Evolutionary conservation across 371 early-diverging fungal genomes (phyloP), one percentile per base, ranked within the genome.

Genomic region (Mortierella sp.): DNA sequence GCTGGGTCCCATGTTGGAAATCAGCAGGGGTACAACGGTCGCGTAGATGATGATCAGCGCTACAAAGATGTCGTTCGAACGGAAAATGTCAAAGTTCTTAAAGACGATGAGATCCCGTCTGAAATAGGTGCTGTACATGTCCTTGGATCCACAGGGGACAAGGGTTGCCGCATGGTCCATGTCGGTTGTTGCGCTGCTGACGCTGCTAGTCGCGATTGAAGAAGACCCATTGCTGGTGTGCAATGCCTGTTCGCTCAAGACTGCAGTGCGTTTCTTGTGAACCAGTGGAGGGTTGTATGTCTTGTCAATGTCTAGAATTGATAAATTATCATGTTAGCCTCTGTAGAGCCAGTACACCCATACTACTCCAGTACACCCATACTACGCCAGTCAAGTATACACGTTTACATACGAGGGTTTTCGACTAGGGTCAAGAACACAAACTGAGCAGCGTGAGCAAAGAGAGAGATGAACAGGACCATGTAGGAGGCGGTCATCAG

Each of bases 381-480:
- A 43, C 46, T 34, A 61, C 71, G 14, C 0, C 26, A 59, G 26
- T 21, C 40, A 31, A 10, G 10, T 44, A 53, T 14, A 5, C 46
- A 78, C 10, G 9, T 43, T 5, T 48, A 79, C 90, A 89, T 92
- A 93, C 93, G 98, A 80, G 98, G 98, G 75, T 96, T 96, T 89
- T 99, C 99, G n/a, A 99, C 98, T 54, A 95, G 86, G 69, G 92
- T 91, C 81, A 99, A 89, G 83, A 99, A 99, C 13, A 90, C 91
- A 79, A 98, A 95, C 84, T 99, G 98, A 31, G 93, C 90, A 19
- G 94, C 93, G 86, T 99, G 99, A 8, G 98, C 97, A 48, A 94
- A 93, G 75, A 99, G 90, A 57, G 96, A 95, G 67, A 94, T 95
- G 81, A 95, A 97, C 40, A 99, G 92, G 5, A 99, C 97, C 54